Percentiles rank a stretch among this genome's conserved stretches.
phyloP scores from a whole-genome alignment of 2,329 filamentous ascomycete species.

The Diaporthe sp. region DNA sequence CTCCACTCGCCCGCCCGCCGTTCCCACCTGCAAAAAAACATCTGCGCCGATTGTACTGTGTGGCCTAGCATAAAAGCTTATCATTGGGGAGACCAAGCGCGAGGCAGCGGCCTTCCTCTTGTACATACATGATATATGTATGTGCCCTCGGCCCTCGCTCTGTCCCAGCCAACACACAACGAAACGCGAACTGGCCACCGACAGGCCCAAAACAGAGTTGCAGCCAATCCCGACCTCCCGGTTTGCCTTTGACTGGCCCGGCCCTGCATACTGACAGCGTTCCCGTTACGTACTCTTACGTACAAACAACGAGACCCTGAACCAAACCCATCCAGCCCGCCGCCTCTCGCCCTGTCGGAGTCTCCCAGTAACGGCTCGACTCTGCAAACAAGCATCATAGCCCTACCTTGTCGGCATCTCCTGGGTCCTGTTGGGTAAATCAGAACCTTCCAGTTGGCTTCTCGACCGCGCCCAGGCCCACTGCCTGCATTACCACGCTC shows the following conservation, averaged over 20 bases:
- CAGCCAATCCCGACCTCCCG: conserved; percentile 36
- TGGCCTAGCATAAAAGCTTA: conserved; percentile 22
- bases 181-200: conserved; percentile 31
- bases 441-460: conserved; percentile 37
- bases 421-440: conserved; percentile 35
- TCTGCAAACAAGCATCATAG: conserved; percentile 32
- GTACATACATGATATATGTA: background rate
- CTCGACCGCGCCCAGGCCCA: conserved; percentile 30
- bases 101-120: background rate
- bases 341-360: conserved; percentile 1
- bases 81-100: conserved; percentile 32
- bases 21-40: conserved; percentile 12
- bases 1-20: conserved; percentile 27
- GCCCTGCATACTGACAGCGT: conserved; percentile 32
- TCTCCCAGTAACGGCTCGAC: conserved; percentile 12
- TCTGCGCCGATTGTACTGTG: conserved; percentile 17
- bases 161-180: background rate
- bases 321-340: conserved; percentile 14
- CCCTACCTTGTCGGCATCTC: conserved; percentile 21
- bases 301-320: conserved; percentile 46
- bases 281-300: conserved; percentile 51
- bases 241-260: conserved; percentile 28
- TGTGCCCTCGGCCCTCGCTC: conserved; percentile 35
- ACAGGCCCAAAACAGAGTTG: conserved; percentile 23
- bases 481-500: conserved; percentile 20